Base-by-base conservation (phyloP, 2,329 filamentous ascomycete genomes). In the Sarocladium kiliense region DNA sequence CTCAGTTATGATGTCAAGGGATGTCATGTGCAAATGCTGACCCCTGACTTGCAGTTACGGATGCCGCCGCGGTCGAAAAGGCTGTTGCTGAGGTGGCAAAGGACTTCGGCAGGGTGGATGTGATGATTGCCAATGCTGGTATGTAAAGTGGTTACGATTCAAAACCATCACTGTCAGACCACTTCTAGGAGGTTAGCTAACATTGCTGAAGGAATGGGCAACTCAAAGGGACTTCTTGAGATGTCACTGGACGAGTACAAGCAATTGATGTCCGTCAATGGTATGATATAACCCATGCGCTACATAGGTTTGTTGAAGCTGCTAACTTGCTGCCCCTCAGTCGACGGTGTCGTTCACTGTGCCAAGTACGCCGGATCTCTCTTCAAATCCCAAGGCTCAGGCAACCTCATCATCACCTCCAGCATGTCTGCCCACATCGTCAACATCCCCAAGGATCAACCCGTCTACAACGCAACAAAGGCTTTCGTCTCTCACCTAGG, bases 381-480 rank as follows among this genome's bases (percentile, higher is more conserved):
- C 1, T 76, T 76, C 64, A 61, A 69, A 23, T 56, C 55, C 10
- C 74, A 76, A 45, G 68, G 70, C 42, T 72, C 68, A 4, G 76
- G 76, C 37, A 78, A 75, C 62, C 67, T 82, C 32, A 79, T 82
- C 61, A 77, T 81, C 60, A 79, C 76, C 2, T 74, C 74, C 0
- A 75, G 71, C 54, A 79, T 80, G 70, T 77, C 72, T 54, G 77
- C 63, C 0, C 71, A 75, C 56, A 73, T 79, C 41, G 77, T 79
- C 60, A 80, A 79, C 54, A 76, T 78, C 1, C 77, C 77, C 1
- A 66, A 74, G 14, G 77, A 81, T 47, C 80, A 82, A 61, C 75
- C 79, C 1, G 75, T 79, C 12, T 84, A 83, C 65, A 84, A 84
- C 58, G 74, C 73, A 7, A 77, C 74, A 27, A 83, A 84, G 62